These are phyloP conservation scores for Lasiodiplodia gonubiensis DNA, from an alignment of 2,329 filamentous ascomycete species.

Conservation along the genomic window DNA sequence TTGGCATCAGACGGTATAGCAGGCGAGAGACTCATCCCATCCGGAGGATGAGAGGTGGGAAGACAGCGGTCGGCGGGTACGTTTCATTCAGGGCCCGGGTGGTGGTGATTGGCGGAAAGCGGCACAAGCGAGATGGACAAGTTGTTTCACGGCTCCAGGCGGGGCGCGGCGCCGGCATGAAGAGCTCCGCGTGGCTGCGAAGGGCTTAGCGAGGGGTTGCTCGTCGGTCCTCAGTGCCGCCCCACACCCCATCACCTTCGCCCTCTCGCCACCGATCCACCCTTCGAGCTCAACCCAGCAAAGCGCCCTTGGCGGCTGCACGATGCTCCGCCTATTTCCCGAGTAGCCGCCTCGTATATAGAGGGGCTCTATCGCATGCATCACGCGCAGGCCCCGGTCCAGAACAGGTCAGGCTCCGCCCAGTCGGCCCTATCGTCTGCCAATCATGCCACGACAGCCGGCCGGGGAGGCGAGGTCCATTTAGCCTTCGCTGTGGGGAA, in stretches of 20 bases:
- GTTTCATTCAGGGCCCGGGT: neutral
- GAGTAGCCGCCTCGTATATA: slow-evolving; percentile 6
- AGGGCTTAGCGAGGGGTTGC: slow-evolving; percentile 10
- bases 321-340: neutral
- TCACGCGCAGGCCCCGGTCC: neutral
- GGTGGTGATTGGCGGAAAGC: slow-evolving; percentile 1
- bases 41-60: neutral
- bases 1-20: neutral
- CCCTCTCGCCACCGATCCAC: slow-evolving; percentile 9
- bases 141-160: slow-evolving; percentile 12
- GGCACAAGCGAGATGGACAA: neutral
- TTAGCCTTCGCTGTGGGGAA: slow-evolving; percentile 20
- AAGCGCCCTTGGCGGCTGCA: neutral
- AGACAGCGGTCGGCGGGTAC: neutral
- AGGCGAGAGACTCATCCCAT: neutral
- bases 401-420: neutral
- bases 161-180: slow-evolving; percentile 1
- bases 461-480: slow-evolving; percentile 4
- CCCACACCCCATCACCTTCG: neutral
- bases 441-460: neutral
- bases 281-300: neutral
- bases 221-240: slow-evolving; percentile 9
- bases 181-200: slow-evolving; percentile 7
- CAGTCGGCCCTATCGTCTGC: neutral
- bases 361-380: neutral